phyloP scores from a whole-genome alignment of 2,329 filamentous ascomycete genomes.

The Westerdykella ornata region DNA sequence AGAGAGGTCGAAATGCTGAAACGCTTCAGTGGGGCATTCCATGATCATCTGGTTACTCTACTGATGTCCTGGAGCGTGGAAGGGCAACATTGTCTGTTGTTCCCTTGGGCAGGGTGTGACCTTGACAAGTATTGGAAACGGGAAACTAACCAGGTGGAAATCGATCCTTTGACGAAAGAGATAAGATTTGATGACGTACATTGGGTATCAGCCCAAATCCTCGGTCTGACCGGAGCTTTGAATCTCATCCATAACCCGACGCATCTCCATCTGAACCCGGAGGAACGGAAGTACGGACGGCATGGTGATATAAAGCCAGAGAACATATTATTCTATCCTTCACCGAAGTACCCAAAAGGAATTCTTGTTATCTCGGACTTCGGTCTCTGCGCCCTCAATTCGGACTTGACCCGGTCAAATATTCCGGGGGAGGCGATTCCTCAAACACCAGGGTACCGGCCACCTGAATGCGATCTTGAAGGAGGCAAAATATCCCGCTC shows the following conservation, averaged over 20 bases:
- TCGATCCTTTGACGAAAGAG: background rate
- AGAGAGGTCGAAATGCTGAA: conserved; percentile 7
- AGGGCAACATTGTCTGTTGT: conserved; percentile 6
- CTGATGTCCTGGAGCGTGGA: conserved; percentile 10
- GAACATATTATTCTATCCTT: conserved; percentile 6
- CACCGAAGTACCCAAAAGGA: conserved; percentile 1
- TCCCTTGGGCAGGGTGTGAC: conserved; percentile 9
- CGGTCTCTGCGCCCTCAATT: conserved; percentile 5
- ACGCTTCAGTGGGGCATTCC: conserved; percentile 7
- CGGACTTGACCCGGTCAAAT: conserved; percentile 4
- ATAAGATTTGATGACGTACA: background rate
- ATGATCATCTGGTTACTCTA: conserved; percentile 11
- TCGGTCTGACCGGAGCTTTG: conserved; percentile 8
- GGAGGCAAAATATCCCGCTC: conserved; percentile 8
- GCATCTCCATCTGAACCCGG: background rate
- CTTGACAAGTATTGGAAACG: conserved; percentile 7
- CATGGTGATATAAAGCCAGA: conserved; percentile 9
- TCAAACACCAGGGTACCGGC: conserved; percentile 6
- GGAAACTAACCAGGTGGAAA: background rate
- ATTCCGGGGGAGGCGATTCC: conserved; percentile 1
- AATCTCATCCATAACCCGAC: conserved; percentile 8
- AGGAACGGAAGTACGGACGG: conserved; percentile 5
- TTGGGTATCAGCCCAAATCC: conserved; percentile 12
- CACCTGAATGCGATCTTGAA: conserved; percentile 14
- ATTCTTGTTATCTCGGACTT: conserved; percentile 9